A percentile compares a stretch with the other conserved stretches of the same genome.
phyloP scores from a whole-genome alignment of 1,139 yeast species.

The Pichia sp. region DNA sequence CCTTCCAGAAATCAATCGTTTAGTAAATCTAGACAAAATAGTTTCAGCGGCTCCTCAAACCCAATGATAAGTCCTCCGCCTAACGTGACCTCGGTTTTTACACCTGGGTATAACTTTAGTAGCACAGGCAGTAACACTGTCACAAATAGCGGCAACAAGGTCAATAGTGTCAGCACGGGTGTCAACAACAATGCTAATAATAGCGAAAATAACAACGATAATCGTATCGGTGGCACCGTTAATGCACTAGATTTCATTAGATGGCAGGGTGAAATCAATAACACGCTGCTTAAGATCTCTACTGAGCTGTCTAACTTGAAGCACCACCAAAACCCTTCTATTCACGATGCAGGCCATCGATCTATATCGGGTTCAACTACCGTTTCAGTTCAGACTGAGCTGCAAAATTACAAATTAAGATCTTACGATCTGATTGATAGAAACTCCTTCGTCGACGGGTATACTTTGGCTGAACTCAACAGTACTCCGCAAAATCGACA shows the following conservation, averaged over 20 bases:
- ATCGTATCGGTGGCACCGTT: not conserved
- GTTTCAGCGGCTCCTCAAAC: constrained; percentile 13
- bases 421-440: not conserved
- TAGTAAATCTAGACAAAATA: constrained; percentile 18
- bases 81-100: not conserved
- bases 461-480: not conserved
- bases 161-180: not conserved
- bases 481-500: not conserved
- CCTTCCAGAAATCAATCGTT: constrained; percentile 28
- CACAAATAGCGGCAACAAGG: not conserved
- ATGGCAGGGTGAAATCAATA: constrained; percentile 34
- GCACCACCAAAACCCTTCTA: not conserved
- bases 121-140: not conserved
- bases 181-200: not conserved
- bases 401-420: constrained; percentile 13
- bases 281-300: constrained; percentile 28
- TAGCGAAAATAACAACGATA: not conserved
- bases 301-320: constrained; percentile 28
- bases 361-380: constrained; percentile 14
- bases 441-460: not conserved
- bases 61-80: not conserved
- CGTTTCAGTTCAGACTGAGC: constrained; percentile 6
- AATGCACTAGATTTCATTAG: constrained; percentile 26
- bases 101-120: not conserved
- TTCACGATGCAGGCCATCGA: constrained; percentile 14